Percentiles rank a stretch among this genome's conserved stretches.
Conservation (phyloP, 2,329 filamentous ascomycete genomes). For the Rutstroemia sp. region DNA sequence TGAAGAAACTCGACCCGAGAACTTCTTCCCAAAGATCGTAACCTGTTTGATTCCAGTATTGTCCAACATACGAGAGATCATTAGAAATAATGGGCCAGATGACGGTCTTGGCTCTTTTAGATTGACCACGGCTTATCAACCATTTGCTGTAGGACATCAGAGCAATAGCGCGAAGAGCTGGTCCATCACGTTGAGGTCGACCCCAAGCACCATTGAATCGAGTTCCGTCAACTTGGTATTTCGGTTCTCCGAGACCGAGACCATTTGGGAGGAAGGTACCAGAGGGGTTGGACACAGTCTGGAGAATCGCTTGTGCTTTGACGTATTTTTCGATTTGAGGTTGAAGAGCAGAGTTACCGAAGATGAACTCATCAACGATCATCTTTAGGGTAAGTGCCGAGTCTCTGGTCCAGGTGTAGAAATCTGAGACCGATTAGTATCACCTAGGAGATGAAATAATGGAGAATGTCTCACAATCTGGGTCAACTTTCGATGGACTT, state of each 20-base stretch:
- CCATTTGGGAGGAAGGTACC: conserved; percentile 33
- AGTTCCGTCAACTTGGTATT: conserved; percentile 58
- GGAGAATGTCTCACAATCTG: conserved; percentile 39
- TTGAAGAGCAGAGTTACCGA: conserved; percentile 41
- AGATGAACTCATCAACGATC: conserved; percentile 57
- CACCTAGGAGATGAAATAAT: not conserved
- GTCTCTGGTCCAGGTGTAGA: conserved; percentile 72
- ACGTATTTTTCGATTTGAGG: conserved; percentile 59
- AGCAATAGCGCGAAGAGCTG: conserved; percentile 66
- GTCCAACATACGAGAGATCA: conserved; percentile 65
- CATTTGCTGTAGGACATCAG: conserved; percentile 68
- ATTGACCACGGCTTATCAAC: conserved; percentile 54
- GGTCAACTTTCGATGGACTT: conserved; percentile 45
- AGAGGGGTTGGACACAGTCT: conserved; percentile 50
- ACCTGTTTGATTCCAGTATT: conserved; percentile 58
- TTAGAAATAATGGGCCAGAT: conserved; percentile 69
- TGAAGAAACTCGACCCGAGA: conserved; percentile 74
- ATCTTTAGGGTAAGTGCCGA: conserved; percentile 64
- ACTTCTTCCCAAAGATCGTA: conserved; percentile 85
- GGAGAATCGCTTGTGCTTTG: conserved; percentile 51
- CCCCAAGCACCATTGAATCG: conserved; percentile 52
- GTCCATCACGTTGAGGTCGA: conserved; percentile 72
- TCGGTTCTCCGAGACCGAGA: conserved; percentile 60
- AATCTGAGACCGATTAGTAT: conserved; percentile 44
- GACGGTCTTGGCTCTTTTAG: conserved; percentile 37